phyloP scores from a whole-genome alignment of 106 monocot species.

The Posidonia australis region DNA sequence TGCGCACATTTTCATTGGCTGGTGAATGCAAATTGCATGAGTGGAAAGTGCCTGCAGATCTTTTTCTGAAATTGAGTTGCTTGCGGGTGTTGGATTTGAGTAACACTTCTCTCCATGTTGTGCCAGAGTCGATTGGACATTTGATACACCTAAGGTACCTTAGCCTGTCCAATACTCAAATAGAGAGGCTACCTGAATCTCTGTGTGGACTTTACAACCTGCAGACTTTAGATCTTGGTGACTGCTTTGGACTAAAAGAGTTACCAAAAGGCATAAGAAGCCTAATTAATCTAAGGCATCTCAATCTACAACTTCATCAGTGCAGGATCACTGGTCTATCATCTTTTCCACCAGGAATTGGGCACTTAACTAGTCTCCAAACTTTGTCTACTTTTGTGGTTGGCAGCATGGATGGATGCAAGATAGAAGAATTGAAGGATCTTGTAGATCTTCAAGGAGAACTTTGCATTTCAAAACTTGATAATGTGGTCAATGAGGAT shows the following conservation, averaged over 20 bases:
- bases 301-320: slow-evolving; percentile 30
- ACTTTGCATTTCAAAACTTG: slow-evolving; percentile 49
- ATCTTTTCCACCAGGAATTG: slow-evolving; percentile 34
- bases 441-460: slow-evolving; percentile 26
- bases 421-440: slow-evolving; percentile 23
- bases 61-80: slow-evolving; percentile 12
- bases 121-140: slow-evolving; percentile 31
- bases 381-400: slow-evolving; percentile 41
- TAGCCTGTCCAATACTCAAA: slow-evolving; percentile 23
- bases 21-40: slow-evolving; percentile 11
- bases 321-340: slow-evolving; percentile 13
- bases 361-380: slow-evolving; percentile 23
- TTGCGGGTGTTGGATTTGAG: slow-evolving; percentile 39
- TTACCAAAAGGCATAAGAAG: slow-evolving; percentile 31
- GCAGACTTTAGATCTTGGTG: slow-evolving; percentile 40
- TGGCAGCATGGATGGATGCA: slow-evolving; percentile 9
- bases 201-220: slow-evolving; percentile 30
- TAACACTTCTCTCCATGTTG: background rate
- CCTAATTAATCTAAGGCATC: slow-evolving; percentile 40
- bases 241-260: slow-evolving; percentile 30
- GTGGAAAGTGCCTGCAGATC: slow-evolving; percentile 10
- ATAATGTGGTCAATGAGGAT: slow-evolving; percentile 19
- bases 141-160: slow-evolving; percentile 37
- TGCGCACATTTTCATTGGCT: slow-evolving; percentile 20
- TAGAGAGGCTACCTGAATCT: slow-evolving; percentile 39